phyloP scores from a whole-genome alignment of 805 yeast species.

The Deakozyma indianensis region DNA sequence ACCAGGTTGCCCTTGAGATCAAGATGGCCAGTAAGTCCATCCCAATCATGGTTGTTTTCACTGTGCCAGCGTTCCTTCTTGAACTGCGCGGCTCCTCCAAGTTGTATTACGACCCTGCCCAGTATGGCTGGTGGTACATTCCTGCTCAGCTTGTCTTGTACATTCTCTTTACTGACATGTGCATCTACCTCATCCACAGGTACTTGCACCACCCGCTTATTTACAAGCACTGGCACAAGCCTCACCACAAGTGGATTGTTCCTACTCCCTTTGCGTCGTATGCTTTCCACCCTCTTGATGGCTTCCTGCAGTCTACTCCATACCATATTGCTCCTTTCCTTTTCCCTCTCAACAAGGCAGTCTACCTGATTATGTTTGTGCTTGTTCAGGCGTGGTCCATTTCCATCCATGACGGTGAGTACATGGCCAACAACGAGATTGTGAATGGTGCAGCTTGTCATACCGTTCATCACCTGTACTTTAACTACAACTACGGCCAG shows the following conservation, averaged over 20 bases:
- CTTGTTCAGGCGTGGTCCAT: conserved; percentile 97
- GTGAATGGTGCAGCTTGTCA: conserved; percentile 98
- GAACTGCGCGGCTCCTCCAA: conserved; percentile 77
- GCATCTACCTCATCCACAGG: conserved; percentile 84
- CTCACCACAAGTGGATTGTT: conserved; percentile 98
- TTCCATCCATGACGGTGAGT: conserved; percentile 97
- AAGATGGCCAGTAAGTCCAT: conserved; percentile 65
- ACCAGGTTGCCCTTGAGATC: conserved; percentile 80
- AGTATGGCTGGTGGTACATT: conserved; percentile 59
- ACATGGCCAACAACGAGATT: conserved; percentile 81
- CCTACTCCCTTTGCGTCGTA: conserved; percentile 98
- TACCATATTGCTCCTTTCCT: conserved; percentile 85
- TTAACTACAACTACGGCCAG: conserved; percentile 97
- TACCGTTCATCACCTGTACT: conserved; percentile 90
- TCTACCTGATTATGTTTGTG: conserved; percentile 69
- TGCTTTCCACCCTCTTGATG: conserved; percentile 98
- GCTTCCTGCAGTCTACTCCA: conserved; percentile 83
- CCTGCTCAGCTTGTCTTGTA: conserved; percentile 59
- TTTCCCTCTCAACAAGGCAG: conserved; percentile 82
- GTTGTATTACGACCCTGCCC: conserved; percentile 53
- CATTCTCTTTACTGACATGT: conserved; percentile 86
- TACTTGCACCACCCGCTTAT: conserved; percentile 86
- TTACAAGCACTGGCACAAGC: conserved; percentile 81
- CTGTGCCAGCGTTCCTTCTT: conserved; percentile 78
- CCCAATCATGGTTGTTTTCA: conserved; percentile 76